Base-by-base conservation (phyloP, 805 yeast species). In the Sugiyamaella marilandica region DNA sequence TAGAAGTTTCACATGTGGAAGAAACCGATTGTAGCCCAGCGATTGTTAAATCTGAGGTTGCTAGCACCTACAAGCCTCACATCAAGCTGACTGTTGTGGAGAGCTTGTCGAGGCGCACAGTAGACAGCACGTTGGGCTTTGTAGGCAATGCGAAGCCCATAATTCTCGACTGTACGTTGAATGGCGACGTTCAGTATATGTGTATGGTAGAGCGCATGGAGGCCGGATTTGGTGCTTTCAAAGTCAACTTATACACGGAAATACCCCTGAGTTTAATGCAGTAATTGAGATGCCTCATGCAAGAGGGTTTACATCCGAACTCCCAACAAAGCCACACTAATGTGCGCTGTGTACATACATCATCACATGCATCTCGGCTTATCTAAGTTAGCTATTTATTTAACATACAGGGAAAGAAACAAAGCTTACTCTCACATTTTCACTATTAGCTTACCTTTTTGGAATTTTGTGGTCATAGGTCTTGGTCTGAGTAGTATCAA, bases 191-290 rank as follows among this genome's bases (percentile, higher is more conserved):
- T 2, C 7, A 21, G 18, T 57, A 60, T 39, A 35, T 39, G 16
- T 37, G 50, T 10, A 44, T 52, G 24, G 54, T 59, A 3, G 65
- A 61, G 36, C 47, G 65, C 19, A 61, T 61, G 62, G 65, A 61
- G 54, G 46, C 59, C n/a, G 65, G 65, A 8, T 14, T 41, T 19
- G 65, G 65, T 19, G 24, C 24, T 19, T 39, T 39, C 43, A 5
- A 9, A 2, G 21, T 39, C 24, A 10, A 19, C 16, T 16, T 39
- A 14, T 16, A 39, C 24, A 8, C 43, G 19, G 43, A 39, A 19
- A 21, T 39, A 10, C 43, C 43, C 19, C 13, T 39, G 21, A 39
- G 19, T n/a, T 34, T 34, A 34, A 13, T 34, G 18, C 18, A 13
- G 39, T 34, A 13, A 34, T 8, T 34, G 39, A 34, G 18, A 34